Evolutionary conservation across 257 asterid genomes (phyloP), one percentile per base, ranked within the genome.

Genomic region (Misopates orontium): DNA sequence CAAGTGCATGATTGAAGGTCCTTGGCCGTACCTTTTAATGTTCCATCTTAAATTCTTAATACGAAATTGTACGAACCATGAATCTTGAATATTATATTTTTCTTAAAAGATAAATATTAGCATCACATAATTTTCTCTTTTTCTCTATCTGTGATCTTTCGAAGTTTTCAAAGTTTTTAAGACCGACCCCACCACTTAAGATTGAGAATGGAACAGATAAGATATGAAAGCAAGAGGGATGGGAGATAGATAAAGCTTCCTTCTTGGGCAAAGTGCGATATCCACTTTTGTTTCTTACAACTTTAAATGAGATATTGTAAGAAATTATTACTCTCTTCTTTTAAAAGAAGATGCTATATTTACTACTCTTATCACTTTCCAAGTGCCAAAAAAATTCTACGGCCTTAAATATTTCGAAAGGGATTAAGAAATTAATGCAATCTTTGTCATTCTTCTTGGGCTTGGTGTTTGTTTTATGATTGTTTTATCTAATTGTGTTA

Each of bases 41-140:
- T 14, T 63, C 47, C 71, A 56, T 68, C 69, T 50, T n/a, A n/a
- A n/a, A n/a, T n/a, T n/a, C n/a, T n/a, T 62, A 71, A 79, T 81
- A 85, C 84, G 86, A 86, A 79, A 71, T 66, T 81, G 95, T 87
- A 90, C 95, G 96, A 87, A 84, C 45, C 36, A 66, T 65, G 44
- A 58, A 28, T 28, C 36, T 28, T 36, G 42, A 36, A 36, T 36
- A 4, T 3, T 36, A 8, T 36, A 3, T 36, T 41, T 56, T 52
- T 17, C 45, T 13, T 49, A 28, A n/a, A 25, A 17, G 31, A 13
- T 56, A 63, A 51, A 58, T 60, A 49, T 49, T 58, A 60, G 45
- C 40, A 50, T 62, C 84, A 63, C 42, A 36, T 36, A 36, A 36
- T 36, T 4, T 36, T 9, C 10, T 36, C 10, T n/a, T n/a, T n/a